Base-by-base conservation (phyloP, 1,139 yeast genomes). In the Yamadazyma atmosphaerica region DNA sequence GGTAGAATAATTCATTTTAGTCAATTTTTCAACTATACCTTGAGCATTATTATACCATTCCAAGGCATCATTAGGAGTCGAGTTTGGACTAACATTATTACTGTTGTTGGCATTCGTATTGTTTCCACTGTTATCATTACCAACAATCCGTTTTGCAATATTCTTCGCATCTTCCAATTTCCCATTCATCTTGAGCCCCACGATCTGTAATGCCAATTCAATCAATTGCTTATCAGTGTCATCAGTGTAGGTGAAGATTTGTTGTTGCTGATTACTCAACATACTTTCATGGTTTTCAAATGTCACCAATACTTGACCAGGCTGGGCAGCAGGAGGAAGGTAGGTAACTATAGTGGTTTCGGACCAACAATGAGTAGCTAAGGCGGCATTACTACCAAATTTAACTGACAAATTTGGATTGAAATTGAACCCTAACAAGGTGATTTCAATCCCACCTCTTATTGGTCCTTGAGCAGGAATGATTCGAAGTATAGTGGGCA, bases 331-430 rank as follows among this genome's bases (percentile, higher is more conserved):
- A 2, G 98, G 97, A 3, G 98, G 98, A 36, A 90, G 68, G 52
- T 86, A 90, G 0, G 97, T 88, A 2, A 92, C 96, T 43, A 92
- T 85, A 0, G 98, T 92, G 3, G 94, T 79, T 33, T 86, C 95
- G 34, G 95, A 87, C 98, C 98, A 92, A 60, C 95, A 89, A 56
- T 89, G 96, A 2, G 97, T 88, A 1, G 95, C 86, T 36, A 87
- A 68, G 0, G 97, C 94, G 45, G 76, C 72, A 55, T 81, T 83
- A 5, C 86, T 79, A 33, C 98, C 98, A 63, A 92, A 92, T 58
- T 85, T 83, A 15, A 90, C 96, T 26, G 73, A 68, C 45, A 89
- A 70, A 1, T 95, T 96, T 11, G 86, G 86, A 41, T 82, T 80
- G 69, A 92, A 90, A 45, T 89, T 87, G 40, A 81, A 76, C 3